Conservation (phyloP, 2,329 filamentous ascomycete genomes). For the Truncatella angustata region DNA sequence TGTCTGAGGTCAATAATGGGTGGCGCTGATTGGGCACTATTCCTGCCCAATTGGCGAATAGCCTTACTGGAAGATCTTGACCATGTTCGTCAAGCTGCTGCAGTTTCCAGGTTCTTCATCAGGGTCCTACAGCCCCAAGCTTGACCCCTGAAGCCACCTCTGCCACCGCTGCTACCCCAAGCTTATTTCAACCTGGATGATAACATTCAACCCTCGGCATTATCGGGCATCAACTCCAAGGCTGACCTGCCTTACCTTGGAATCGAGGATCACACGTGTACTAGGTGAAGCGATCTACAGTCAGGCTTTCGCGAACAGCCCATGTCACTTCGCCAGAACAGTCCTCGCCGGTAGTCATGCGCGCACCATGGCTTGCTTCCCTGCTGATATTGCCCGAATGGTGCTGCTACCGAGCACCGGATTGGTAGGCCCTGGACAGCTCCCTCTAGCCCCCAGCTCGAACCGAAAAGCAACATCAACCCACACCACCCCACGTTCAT, state of each 20-base stretch:
- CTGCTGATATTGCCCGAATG: too few relatives aligned
- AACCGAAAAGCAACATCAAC: not conserved
- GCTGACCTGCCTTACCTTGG: not conserved
- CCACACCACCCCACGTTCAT: not conserved
- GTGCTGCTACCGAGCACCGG: too few relatives aligned
- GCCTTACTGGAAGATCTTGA: conserved; percentile 1
- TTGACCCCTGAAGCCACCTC: not conserved
- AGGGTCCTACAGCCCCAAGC: not conserved
- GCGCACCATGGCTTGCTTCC: too few relatives aligned
- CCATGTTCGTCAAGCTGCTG: not conserved
- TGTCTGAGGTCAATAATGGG: not conserved
- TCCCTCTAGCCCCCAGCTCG: not conserved
- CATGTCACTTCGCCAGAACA: too few relatives aligned
- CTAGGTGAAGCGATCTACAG: not conserved
- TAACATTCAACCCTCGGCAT: not conserved
- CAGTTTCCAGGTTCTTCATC: not conserved
- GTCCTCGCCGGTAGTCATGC: too few relatives aligned
- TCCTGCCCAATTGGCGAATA: conserved; percentile 10
- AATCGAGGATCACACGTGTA: not conserved
- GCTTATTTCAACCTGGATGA: not conserved
- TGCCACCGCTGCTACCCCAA: not conserved
- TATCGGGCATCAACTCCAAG: not conserved
- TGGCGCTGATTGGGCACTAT: conserved; percentile 14
- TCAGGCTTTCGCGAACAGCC: not conserved
- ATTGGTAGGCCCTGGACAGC: not conserved